phyloP scores from a whole-genome alignment of 148 eudicot genomes.

The Selenicereus undatus region DNA sequence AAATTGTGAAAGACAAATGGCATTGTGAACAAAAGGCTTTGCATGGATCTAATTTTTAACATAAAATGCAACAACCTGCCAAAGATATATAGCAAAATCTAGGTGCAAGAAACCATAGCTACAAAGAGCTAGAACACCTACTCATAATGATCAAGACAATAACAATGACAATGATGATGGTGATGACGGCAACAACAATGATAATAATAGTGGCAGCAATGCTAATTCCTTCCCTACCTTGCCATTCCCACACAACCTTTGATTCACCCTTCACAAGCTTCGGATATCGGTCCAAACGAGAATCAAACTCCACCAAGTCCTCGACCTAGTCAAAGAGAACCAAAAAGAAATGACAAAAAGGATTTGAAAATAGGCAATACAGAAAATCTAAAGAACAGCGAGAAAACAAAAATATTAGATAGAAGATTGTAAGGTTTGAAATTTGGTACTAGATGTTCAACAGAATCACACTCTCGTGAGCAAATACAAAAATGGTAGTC shows the following conservation, averaged over 20 bases:
- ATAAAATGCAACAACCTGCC: too few species aligned
- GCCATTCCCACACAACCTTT: slow-evolving; percentile 99
- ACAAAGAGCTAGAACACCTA: neutral
- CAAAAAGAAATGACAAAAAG: neutral
- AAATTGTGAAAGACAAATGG: too few species aligned
- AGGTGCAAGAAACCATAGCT: too few species aligned
- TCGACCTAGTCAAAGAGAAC: slow-evolving; percentile 49
- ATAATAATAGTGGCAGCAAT: neutral
- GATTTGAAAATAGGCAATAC: neutral
- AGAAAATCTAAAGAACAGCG: neutral
- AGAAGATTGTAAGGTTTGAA: neutral
- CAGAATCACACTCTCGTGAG: too few species aligned
- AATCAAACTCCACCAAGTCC: slow-evolving; percentile 81
- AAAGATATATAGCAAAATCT: neutral
- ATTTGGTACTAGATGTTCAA: neutral
- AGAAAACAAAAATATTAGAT: neutral
- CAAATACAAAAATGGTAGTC: neutral
- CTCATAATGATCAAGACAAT: too few species aligned
- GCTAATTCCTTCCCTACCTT: slow-evolving; percentile 48
- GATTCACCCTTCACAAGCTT: slow-evolving; percentile 91
- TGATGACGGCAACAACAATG: neutral
- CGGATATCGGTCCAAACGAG: slow-evolving; percentile 84
- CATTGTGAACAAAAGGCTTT: too few species aligned
- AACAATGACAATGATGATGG: too few species aligned
- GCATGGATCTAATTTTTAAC: too few species aligned